Evolutionary conservation across 129 eudicot genomes (phyloP), one percentile per base, ranked within the genome.

Genomic region (Mikania micrantha): DNA sequence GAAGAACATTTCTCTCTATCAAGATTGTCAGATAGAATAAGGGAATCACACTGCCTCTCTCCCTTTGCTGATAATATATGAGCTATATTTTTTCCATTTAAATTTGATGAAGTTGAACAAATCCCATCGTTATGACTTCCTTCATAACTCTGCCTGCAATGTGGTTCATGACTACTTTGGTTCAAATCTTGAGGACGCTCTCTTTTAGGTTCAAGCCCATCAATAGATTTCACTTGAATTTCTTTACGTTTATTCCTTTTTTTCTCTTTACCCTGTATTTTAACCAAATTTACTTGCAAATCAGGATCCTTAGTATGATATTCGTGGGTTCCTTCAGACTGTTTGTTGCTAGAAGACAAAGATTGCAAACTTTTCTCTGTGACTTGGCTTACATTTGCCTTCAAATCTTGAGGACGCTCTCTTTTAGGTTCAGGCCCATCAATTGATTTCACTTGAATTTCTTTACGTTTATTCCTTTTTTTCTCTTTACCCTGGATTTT

Each of bases 361-460:
- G 83, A 66, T 35, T 56, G 36, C n/a, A n/a, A n/a, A n/a, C n/a
- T n/a, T 28, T 63, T 77, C n/a, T 75, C 87, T 42, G 76, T 67
- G 56, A 75, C 82, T 73, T 79, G 83, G 72, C 82, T 78, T 42
- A 60, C 56, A 75, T 82, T 84, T 72, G 90, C 82, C 76, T 78
- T 85, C 81, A 89, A 80, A 47, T 84, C 53, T 80, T 66, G 70
- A 48, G 72, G 79, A 29, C 64, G 75, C 54, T 42, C 62, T 68
- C 47, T 84, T 70, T 73, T 68, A 4, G 27, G 66, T 47, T 52
- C 49, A 36, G 53, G 57, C 47, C 52, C 79, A 70, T 36, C 50
- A 17, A 48, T 56, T 28, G 79, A 60, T 40, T 83, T 84, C 72
- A 53, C 56, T 56, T 54, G 48, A 41, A 28, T 49, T 44, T 57